Conservation (phyloP, 2,329 filamentous ascomycete species). For the Fusarium sp. region DNA sequence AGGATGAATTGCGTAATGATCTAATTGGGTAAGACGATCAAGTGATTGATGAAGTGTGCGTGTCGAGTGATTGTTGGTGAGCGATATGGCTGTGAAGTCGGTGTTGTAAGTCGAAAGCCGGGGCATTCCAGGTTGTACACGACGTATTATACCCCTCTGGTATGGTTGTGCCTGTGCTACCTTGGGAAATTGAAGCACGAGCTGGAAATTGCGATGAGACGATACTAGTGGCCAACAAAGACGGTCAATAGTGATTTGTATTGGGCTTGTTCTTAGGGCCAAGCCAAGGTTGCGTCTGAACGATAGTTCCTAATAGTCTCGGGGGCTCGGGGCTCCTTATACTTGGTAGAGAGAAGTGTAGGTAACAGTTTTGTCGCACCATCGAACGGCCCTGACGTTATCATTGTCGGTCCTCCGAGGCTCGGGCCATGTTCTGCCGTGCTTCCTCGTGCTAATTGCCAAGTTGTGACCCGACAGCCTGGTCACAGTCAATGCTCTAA, state of each 20-base stretch:
- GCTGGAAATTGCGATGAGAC: slow-evolving; percentile 42
- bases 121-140: no score
- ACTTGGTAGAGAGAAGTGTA: slow-evolving; percentile 4
- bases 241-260: no score
- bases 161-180: neutral
- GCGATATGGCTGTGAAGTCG: neutral
- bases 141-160: no score
- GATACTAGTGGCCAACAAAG: no score
- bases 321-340: slow-evolving; percentile 24
- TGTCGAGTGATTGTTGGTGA: neutral
- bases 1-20: slow-evolving; percentile 27
- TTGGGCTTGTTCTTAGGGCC: slow-evolving; percentile 10
- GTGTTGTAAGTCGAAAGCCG: neutral
- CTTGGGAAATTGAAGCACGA: slow-evolving; percentile 30
- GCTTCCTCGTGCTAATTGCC: slow-evolving; percentile 14
- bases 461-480: slow-evolving; percentile 21
- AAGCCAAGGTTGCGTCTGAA: slow-evolving; percentile 1
- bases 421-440: slow-evolving; percentile 23
- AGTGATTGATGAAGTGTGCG: no score
- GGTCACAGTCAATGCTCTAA: slow-evolving; percentile 13
- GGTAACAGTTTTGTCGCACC: slow-evolving; percentile 32
- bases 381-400: slow-evolving; percentile 3
- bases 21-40: neutral
- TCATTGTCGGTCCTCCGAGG: slow-evolving; percentile 6
- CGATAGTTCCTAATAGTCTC: slow-evolving; percentile 1